phyloP scores from a whole-genome alignment of 192 early-diverging fungal species.

The Umbelopsis ramanniana region DNA sequence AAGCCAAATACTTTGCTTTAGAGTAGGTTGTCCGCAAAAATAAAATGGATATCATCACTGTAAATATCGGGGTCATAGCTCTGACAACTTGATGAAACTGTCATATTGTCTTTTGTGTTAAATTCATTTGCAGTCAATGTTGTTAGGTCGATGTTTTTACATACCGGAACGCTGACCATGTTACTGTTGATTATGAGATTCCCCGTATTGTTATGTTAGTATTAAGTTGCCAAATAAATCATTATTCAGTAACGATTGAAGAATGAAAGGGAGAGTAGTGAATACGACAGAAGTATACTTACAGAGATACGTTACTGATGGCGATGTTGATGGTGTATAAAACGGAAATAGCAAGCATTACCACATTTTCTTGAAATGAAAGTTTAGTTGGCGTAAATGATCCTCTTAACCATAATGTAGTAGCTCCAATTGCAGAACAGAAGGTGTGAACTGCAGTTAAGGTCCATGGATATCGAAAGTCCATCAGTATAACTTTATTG shows the following conservation, averaged over 20 bases:
- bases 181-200: neutral
- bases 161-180: slow-evolving; percentile 25
- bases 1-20: slow-evolving; percentile 36
- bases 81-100: slow-evolving; percentile 70
- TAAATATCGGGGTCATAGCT: slow-evolving; percentile 62
- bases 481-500: slow-evolving; percentile 63
- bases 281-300: slow-evolving; percentile 38
- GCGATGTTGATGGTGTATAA: slow-evolving; percentile 74
- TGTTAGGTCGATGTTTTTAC: neutral
- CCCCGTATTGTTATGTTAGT: neutral
- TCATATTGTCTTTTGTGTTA: neutral
- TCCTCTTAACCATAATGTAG: slow-evolving; percentile 25
- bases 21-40: slow-evolving; percentile 30
- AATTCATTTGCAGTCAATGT: neutral
- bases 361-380: slow-evolving; percentile 30
- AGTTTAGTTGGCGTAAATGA: slow-evolving; percentile 36
- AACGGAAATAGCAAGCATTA: slow-evolving; percentile 58
- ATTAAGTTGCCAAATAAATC: slow-evolving; percentile 1
- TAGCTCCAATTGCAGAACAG: slow-evolving; percentile 53
- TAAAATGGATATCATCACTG: slow-evolving; percentile 49
- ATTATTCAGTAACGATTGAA: slow-evolving; percentile 1
- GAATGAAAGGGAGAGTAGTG: neutral
- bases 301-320: slow-evolving; percentile 60
- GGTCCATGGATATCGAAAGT: slow-evolving; percentile 67
- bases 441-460: slow-evolving; percentile 66